Conservation (phyloP, 345 rosid genomes). For the Populus davidiana region DNA sequence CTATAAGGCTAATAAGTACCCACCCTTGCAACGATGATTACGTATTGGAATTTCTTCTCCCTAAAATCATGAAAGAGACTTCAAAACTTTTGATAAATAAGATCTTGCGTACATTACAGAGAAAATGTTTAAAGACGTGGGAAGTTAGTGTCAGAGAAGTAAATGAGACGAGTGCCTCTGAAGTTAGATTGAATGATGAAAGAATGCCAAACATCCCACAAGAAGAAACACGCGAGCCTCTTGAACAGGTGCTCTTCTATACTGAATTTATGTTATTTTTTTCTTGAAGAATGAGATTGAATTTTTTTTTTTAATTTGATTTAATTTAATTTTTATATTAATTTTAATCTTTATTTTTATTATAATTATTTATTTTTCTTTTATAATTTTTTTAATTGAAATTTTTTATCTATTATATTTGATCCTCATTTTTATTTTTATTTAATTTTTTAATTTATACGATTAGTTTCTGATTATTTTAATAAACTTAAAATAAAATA, state of each 20-base stretch:
- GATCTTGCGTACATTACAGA: neutral
- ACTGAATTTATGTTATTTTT: no score
- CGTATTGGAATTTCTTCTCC: neutral
- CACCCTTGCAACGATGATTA: neutral
- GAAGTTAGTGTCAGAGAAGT: rapidly evolving
- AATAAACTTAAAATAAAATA: no score
- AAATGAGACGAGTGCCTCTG: neutral
- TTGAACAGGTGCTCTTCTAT: neutral
- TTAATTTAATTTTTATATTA: no score
- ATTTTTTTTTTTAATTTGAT: no score
- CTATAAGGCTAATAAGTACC: neutral
- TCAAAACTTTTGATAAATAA: neutral
- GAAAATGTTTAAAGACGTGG: neutral
- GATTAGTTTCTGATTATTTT: no score
- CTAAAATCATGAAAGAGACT: rapidly evolving
- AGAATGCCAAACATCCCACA: neutral
- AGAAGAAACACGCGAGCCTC: neutral
- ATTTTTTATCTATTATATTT: no score
- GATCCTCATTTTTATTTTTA: no score
- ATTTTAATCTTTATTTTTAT: no score
- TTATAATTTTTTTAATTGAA: no score
- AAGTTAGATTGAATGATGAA: neutral
- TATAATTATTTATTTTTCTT: no score
- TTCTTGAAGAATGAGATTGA: no score
- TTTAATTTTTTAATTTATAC: no score